Evolutionary conservation across 805 yeast species (phyloP), one percentile per base, ranked within the genome.

Genomic region (Metschnikowia drakensbergensis): DNA sequence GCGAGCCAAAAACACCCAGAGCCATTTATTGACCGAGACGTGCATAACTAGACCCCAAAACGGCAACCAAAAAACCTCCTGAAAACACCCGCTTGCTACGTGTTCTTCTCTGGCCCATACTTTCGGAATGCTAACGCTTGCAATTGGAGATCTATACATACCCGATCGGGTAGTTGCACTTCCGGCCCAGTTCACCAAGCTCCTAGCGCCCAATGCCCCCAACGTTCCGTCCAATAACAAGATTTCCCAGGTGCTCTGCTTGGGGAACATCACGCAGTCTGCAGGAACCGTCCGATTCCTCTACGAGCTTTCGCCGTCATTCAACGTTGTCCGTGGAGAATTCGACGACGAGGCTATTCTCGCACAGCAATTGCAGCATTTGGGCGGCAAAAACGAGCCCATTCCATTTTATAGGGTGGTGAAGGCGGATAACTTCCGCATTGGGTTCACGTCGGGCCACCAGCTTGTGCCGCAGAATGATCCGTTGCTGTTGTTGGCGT

Each of bases 131-230:
- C 61, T 73, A 28, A 67, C 75, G 4, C 59, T 92, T 37, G 95
- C 95, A 2, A 81, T 92, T 54, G 96, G 97, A 7, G 98, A 92
- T 63, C 75, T 92, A 1, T 89, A 84, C 65, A 86, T 92, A 30
- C 99, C 99, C 1, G 90, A 88, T 48, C 73, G 97, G 55, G 87
- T 92, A 7, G 73, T 80, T 27, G 91, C 67, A 32, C 60, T 81
- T 2, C 86, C 85, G 6, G 37, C 58, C 1, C 74, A 86, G 75
- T 90, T 94, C 69, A 77, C 75, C 52, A 86, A 85, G 60, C 76
- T 94, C 36, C 73, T 94, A 37, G 78, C 83, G 11, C 96, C 97
- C 28, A 92, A 64, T 48, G 69, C 72, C 4, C 56, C 59, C 23
- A 41, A 64, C 11, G 52, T 58, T 28, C 77, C 77, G 2, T 52